phyloP scores from a whole-genome alignment of 371 early-diverging fungal species.

The Saksenaea vasiformis region DNA sequence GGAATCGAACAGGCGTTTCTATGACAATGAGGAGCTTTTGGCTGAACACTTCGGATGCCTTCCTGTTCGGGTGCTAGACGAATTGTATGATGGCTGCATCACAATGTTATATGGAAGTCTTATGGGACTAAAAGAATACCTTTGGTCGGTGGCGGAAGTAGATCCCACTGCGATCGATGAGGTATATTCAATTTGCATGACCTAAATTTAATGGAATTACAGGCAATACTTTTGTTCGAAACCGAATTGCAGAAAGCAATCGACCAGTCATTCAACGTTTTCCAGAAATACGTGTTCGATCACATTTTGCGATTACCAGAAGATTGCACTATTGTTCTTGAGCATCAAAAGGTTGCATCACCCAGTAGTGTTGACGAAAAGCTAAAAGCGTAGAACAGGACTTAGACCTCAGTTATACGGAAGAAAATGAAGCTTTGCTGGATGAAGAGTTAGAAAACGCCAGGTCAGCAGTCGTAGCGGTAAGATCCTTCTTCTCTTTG shows the following conservation, averaged over 20 bases:
- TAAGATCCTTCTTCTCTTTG: not conserved
- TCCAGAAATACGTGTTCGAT: constrained; percentile 18
- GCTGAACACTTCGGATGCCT: constrained; percentile 18
- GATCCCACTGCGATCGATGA: not conserved
- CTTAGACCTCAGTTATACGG: constrained; percentile 8
- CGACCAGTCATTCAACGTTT: constrained; percentile 17
- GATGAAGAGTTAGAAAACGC: constrained; percentile 14
- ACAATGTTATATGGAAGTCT: constrained; percentile 8
- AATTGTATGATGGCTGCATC: constrained; percentile 18
- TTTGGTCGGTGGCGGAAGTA: not conserved
- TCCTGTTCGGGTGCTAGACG: constrained; percentile 12
- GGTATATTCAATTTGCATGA: not conserved
- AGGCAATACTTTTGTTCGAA: constrained; percentile 14
- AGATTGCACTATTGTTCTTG: constrained; percentile 1
- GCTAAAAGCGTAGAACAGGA: constrained; percentile 6
- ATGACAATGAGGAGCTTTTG: constrained; percentile 15
- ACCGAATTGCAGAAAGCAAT: constrained; percentile 11
- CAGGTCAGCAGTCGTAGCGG: not conserved
- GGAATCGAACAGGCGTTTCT: constrained; percentile 3
- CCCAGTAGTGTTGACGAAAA: not conserved
- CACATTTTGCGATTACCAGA: constrained; percentile 11
- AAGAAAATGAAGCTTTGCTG: constrained; percentile 16
- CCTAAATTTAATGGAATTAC: not conserved
- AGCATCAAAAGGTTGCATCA: constrained; percentile 17
- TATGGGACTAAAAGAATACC: constrained; percentile 9